phyloP scores from a whole-genome alignment of 805 yeast species.

The Debaryomyces maramus region DNA sequence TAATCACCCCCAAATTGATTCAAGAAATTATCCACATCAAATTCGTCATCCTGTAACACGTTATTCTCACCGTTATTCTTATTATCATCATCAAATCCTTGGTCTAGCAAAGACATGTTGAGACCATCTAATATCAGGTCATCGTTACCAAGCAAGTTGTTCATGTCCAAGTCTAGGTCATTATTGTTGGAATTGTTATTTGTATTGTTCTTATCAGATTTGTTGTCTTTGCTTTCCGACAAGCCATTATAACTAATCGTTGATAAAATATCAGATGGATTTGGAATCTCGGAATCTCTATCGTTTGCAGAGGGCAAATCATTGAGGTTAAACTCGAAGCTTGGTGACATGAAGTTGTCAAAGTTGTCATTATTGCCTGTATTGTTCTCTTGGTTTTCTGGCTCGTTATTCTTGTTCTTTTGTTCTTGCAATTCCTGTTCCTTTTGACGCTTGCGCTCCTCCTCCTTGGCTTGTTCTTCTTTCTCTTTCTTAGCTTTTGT shows the following conservation, averaged over 20 bases:
- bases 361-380: constrained; percentile 9
- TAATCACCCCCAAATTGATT: constrained; percentile 43
- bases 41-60: constrained; percentile 34
- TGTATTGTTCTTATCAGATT: constrained; percentile 7
- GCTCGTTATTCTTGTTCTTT: constrained; percentile 12
- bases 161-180: constrained; percentile 29
- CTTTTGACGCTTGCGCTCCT: constrained; percentile 11
- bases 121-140: constrained; percentile 44
- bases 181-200: constrained; percentile 6
- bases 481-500: constrained; percentile 18
- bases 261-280: constrained; percentile 33
- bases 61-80: constrained; percentile 18
- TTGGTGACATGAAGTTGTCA: constrained; percentile 22
- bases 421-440: constrained; percentile 9
- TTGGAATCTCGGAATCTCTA: constrained; percentile 24
- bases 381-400: constrained; percentile 8
- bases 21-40: constrained; percentile 46
- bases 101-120: constrained; percentile 40
- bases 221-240: constrained; percentile 2
- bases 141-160: constrained; percentile 38
- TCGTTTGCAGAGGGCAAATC: constrained; percentile 14
- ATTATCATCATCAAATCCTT: constrained; percentile 24
- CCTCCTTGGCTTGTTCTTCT: constrained; percentile 15
- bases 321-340: constrained; percentile 31
- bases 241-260: constrained; percentile 22